Conservation (phyloP, 257 asterid species). For the Solanum etuberosum region DNA sequence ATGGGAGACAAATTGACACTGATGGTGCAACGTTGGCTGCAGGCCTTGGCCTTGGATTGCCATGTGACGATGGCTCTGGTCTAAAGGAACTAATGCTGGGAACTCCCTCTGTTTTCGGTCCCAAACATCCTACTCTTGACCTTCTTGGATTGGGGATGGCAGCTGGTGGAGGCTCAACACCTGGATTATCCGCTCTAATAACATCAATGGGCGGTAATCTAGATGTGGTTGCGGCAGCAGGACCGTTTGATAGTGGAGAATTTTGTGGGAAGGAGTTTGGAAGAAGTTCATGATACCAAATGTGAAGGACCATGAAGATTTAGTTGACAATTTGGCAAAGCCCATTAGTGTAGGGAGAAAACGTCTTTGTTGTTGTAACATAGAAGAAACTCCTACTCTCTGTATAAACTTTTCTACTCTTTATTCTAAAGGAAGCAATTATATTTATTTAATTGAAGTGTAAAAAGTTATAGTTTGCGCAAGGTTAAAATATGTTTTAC, state of each 20-base stretch:
- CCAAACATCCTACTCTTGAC: constrained; percentile 72
- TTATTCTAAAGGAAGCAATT: background rate
- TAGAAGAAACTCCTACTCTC: background rate
- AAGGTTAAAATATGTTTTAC: background rate
- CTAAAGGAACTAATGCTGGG: constrained; percentile 76
- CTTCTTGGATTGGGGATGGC: constrained; percentile 84
- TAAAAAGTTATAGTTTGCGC: background rate
- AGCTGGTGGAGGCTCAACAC: constrained; percentile 48
- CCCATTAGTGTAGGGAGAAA: background rate
- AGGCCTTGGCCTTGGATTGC: constrained; percentile 59
- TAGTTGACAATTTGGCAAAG: background rate
- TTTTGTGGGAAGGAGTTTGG: constrained; percentile 35
- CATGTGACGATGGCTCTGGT: constrained; percentile 50
- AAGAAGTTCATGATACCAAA: constrained; percentile 20
- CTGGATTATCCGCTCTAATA: constrained; percentile 60
- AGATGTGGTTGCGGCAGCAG: constrained; percentile 28
- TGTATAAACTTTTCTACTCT: background rate
- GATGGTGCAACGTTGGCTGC: constrained; percentile 29
- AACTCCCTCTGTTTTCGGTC: constrained; percentile 63
- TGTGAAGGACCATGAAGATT: background rate
- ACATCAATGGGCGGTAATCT: constrained; percentile 52
- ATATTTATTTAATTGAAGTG: background rate
- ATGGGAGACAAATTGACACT: constrained; percentile 23
- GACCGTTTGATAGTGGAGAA: constrained; percentile 27
- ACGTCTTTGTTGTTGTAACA: background rate